Evolutionary conservation across 768 basidiomycete genomes (phyloP), one percentile per base, ranked within the genome.

Genomic region (Rickenella mellea): DNA sequence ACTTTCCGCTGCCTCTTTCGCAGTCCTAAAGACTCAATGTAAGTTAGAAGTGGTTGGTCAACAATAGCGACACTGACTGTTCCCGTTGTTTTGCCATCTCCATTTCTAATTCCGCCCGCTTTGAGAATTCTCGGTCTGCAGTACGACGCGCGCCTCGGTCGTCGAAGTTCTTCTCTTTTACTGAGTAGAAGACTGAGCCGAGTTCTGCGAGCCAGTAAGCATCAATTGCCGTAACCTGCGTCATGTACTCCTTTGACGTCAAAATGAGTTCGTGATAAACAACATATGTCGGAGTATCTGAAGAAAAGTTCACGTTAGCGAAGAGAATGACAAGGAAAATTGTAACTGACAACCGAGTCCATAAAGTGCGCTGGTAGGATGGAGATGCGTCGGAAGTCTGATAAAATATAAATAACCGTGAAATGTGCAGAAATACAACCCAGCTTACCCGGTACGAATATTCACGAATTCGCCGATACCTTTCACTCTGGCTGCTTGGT

Each of bases 391-490:
- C 5, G 96, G 93, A 24, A 97, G 66, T 42, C 87, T n/a, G n/a
- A n/a, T n/a, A n/a, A n/a, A n/a, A n/a, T n/a, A n/a, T n/a, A n/a
- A 55, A 46, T 1, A 14, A 11, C 10, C 24, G 25, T 10, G 49
- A 21, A 6, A 19, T 21, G 9, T 22, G 15, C 28, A 32, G 20
- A 20, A 21, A 32, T 11, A 1, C 53, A 61, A 47, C 30, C 68
- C 65, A 66, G n/a, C n/a, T n/a, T n/a, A n/a, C n/a, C n/a, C 96
- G 20, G 93, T 91, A 35, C 96, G 78, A 50, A 94, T 85, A 60
- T 99, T 98, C 51, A 96, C 89, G 63, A 96, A 99, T 63, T 99
- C 96, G 46, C 94, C 94, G 49, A 98, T 97, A 58, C 96, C 96
- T 68, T 99, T 99, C 27, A 94, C 94, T 49, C 92, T 70, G 14